These are phyloP conservation scores for Skeletonema costatum DNA, from an alignment of 108 stramenopile genomes.

Conservation along the genomic window DNA sequence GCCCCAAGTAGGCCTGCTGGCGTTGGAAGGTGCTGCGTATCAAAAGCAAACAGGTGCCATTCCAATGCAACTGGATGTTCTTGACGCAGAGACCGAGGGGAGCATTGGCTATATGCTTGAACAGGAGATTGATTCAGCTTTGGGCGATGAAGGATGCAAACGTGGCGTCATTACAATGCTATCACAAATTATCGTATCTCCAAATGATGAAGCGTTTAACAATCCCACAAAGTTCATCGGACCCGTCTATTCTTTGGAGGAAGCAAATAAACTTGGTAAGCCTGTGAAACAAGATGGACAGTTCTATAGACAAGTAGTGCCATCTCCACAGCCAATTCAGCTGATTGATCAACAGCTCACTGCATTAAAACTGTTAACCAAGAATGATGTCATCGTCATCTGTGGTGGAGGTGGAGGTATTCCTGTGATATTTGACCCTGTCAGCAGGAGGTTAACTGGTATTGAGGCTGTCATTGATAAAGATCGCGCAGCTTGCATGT, in stretches of 20 bases:
- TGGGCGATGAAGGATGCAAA: slow-evolving; percentile 15
- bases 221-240: slow-evolving; percentile 55
- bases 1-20: slow-evolving; percentile 44
- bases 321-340: slow-evolving; percentile 18
- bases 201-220: slow-evolving; percentile 40
- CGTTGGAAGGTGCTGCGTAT: slow-evolving; percentile 35
- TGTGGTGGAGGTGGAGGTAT: slow-evolving; percentile 46
- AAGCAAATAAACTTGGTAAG: slow-evolving; percentile 29
- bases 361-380: slow-evolving; percentile 21
- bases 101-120: slow-evolving; percentile 53
- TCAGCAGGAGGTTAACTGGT: slow-evolving; percentile 14
- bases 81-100: slow-evolving; percentile 54
- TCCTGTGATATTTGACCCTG: slow-evolving; percentile 15
- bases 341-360: slow-evolving; percentile 33
- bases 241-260: slow-evolving; percentile 31
- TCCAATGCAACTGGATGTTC: slow-evolving; percentile 36
- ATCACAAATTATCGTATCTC: slow-evolving; percentile 46
- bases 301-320: slow-evolving; percentile 27
- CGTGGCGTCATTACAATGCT: slow-evolving; percentile 46
- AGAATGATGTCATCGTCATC: slow-evolving; percentile 34
- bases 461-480: slow-evolving; percentile 51
- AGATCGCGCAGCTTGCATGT: slow-evolving; percentile 45
- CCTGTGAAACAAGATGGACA: slow-evolving; percentile 34
- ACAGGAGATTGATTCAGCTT: slow-evolving; percentile 32
- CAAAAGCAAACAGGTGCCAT: slow-evolving; percentile 33